These are phyloP conservation scores for Aspergillus brunneoviolaceus DNA, from an alignment of 2,329 filamentous ascomycete genomes.

Conservation along the genomic window DNA sequence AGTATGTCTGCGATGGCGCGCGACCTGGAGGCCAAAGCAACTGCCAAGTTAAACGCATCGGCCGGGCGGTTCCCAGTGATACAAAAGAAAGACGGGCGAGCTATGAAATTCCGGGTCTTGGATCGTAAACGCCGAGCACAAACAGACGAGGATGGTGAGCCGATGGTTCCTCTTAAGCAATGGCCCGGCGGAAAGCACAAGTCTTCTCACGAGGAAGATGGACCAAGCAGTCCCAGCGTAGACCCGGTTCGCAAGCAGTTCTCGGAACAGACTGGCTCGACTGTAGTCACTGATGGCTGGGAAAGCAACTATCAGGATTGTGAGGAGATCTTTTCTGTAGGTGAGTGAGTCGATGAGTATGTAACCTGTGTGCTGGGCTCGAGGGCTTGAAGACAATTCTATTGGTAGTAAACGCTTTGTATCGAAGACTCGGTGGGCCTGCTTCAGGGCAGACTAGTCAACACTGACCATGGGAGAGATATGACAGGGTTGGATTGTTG, in stretches of 20 bases:
- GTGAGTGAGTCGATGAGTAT: neutral
- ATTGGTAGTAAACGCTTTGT: too few species aligned
- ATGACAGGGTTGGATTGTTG: neutral
- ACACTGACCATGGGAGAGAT: neutral
- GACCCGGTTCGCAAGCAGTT: neutral
- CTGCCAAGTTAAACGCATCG: slow-evolving; percentile 9
- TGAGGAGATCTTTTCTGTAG: neutral
- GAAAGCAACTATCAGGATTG: slow-evolving; percentile 3
- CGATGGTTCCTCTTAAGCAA: neutral
- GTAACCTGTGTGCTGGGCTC: too few species aligned
- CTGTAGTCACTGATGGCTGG: neutral
- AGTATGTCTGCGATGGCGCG: slow-evolving; percentile 14
- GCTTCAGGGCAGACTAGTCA: neutral
- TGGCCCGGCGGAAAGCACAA: neutral
- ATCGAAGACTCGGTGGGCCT: too few species aligned
- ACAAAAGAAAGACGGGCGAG: slow-evolving; percentile 14
- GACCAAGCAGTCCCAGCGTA: neutral
- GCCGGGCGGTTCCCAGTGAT: slow-evolving; percentile 10
- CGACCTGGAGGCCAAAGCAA: slow-evolving; percentile 13
- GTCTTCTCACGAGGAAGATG: neutral
- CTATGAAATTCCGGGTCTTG: slow-evolving; percentile 12
- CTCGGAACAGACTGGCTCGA: slow-evolving; percentile 1
- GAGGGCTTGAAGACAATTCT: too few species aligned
- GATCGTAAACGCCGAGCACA: slow-evolving; percentile 6
- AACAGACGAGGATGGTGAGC: neutral